Percentiles rank a stretch among this genome's conserved stretches.
These are phyloP conservation scores for Boletus insuetus DNA, from an alignment of 768 basidiomycete genomes.

Conservation along the genomic window DNA sequence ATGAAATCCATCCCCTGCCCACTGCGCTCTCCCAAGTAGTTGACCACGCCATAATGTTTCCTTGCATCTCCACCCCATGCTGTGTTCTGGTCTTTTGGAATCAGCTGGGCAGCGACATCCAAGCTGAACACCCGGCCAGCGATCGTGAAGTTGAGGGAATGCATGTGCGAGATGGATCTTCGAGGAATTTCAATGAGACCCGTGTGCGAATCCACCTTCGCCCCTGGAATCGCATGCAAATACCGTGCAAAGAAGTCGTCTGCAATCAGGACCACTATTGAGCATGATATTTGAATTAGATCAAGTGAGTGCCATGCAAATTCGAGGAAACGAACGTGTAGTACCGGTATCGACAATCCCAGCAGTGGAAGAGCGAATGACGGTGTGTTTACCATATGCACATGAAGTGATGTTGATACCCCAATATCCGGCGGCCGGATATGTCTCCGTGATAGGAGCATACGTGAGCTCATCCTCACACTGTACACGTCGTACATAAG, in stretches of 20 bases:
- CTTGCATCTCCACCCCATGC: conserved; percentile 10
- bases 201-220: neutral
- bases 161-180: neutral
- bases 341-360: conserved; percentile 33
- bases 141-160: conserved; percentile 5
- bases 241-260: conserved; percentile 16
- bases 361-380: conserved; percentile 20
- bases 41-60: conserved; percentile 10
- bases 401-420: conserved; percentile 26
- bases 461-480: conserved; percentile 23
- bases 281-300: neutral
- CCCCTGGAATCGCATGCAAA: conserved; percentile 13
- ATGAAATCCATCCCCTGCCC: neutral
- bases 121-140: conserved; percentile 2
- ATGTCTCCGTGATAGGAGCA: conserved; percentile 25
- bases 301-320: neutral
- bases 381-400: conserved; percentile 8
- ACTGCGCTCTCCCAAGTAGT: neutral
- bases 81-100: conserved; percentile 15
- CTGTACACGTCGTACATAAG: neutral
- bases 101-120: conserved; percentile 19
- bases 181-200: conserved; percentile 14
- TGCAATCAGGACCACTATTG: conserved; percentile 22
- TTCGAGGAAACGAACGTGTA: conserved; percentile 11
- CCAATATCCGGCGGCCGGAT: conserved; percentile 25